A percentile compares a stretch with the other conserved stretches of the same genome.
Conservation (phyloP, 2,329 filamentous ascomycete species). For the Macroventuria anomochaeta region DNA sequence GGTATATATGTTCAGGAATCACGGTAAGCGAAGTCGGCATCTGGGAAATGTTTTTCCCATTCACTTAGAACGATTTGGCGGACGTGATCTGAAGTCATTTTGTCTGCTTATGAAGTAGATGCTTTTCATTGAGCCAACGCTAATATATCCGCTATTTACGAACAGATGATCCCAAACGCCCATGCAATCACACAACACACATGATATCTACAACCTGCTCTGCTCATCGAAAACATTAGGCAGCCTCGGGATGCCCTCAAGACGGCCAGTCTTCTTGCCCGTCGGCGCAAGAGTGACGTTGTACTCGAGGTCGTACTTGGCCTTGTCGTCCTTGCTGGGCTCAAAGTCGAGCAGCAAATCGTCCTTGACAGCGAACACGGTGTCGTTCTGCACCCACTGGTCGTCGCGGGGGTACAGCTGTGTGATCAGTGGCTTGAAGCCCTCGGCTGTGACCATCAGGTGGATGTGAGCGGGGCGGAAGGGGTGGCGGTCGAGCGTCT, state of each 20-base stretch:
- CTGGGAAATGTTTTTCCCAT: slow-evolving; percentile 11
- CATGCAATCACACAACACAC: slow-evolving; percentile 2
- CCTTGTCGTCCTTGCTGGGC: slow-evolving; percentile 60
- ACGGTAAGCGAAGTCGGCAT: slow-evolving; percentile 7
- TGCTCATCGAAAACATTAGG: slow-evolving; percentile 37
- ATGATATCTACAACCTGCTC: slow-evolving; percentile 31
- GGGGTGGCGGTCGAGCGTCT: slow-evolving; percentile 63
- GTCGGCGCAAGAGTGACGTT: slow-evolving; percentile 63
- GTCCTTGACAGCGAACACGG: slow-evolving; percentile 68
- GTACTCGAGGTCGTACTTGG: slow-evolving; percentile 66
- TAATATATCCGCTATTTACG: slow-evolving; percentile 23
- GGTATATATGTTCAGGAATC: slow-evolving; percentile 1
- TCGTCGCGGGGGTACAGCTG: slow-evolving; percentile 67
- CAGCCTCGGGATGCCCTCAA: slow-evolving; percentile 43
- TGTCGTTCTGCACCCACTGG: slow-evolving; percentile 64
- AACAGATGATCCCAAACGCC: slow-evolving; percentile 18
- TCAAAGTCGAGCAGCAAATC: slow-evolving; percentile 65
- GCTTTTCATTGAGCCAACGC: slow-evolving; percentile 4
- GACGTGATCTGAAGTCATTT: no score
- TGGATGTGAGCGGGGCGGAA: slow-evolving; percentile 69
- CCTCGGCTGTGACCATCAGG: slow-evolving; percentile 61
- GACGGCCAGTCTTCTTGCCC: slow-evolving; percentile 38
- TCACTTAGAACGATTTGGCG: not conserved
- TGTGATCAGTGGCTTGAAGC: slow-evolving; percentile 64
- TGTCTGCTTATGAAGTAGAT: no score